Conservation (phyloP, 2,329 filamentous ascomycete species). For the Colletotrichum sp. region DNA sequence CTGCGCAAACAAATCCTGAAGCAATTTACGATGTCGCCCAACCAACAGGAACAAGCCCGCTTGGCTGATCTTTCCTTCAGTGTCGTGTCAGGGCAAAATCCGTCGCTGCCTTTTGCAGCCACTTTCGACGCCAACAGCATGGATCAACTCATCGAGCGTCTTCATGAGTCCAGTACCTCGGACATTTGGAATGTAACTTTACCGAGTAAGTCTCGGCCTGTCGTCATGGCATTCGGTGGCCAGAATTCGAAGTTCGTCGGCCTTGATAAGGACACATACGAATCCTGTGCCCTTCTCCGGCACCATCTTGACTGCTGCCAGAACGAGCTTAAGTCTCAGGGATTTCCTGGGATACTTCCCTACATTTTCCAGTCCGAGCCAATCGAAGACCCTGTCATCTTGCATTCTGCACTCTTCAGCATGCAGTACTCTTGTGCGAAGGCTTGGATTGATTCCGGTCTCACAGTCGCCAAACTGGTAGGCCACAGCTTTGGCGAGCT, state of each 20-base stretch:
- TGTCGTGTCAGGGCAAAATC: neutral
- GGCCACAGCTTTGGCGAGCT: conserved; percentile 48
- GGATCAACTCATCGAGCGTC: neutral
- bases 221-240: conserved; percentile 43
- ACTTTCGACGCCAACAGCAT: neutral
- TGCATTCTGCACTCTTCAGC: conserved; percentile 35
- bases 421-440: neutral
- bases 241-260: conserved; percentile 27
- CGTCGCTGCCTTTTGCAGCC: neutral
- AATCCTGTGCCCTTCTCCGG: conserved; percentile 24
- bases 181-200: neutral
- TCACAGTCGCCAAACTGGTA: neutral
- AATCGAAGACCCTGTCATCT: conserved; percentile 29
- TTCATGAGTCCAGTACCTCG: neutral
- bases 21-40: neutral
- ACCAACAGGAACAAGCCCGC: neutral
- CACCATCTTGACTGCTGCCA: conserved; percentile 40
- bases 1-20: neutral
- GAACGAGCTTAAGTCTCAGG: conserved; percentile 25
- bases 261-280: conserved; percentile 6
- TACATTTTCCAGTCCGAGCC: conserved; percentile 29
- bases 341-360: conserved; percentile 34
- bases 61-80: neutral
- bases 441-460: neutral
- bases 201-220: conserved; percentile 22